These are phyloP conservation scores for Glycine latifolia DNA, from an alignment of 306 rosid genomes.

Conservation along the genomic window DNA sequence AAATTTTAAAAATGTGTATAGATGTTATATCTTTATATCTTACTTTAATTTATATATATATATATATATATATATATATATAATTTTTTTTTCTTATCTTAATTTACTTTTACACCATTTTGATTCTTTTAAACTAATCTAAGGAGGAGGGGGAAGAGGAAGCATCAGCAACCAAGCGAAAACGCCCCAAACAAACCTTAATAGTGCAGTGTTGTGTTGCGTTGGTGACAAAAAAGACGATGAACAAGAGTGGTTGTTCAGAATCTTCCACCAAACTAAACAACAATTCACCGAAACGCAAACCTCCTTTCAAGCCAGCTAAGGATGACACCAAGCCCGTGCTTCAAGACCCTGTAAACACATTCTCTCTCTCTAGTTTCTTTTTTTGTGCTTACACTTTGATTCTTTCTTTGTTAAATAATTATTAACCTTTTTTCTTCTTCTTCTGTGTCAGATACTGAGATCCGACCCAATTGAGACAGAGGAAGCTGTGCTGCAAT, in stretches of 20 bases:
- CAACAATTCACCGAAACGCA: constrained; percentile 44
- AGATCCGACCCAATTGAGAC: constrained; percentile 91
- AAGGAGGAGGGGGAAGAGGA: too few relatives aligned
- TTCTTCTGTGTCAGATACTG: constrained; percentile 62
- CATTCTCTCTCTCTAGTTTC: neutral
- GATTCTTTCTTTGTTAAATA: constrained; percentile 1
- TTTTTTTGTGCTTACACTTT: neutral
- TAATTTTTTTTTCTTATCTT: too few relatives aligned
- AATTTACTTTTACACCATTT: too few relatives aligned
- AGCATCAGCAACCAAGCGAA: neutral
- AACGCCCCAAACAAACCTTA: neutral
- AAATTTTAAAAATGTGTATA: too few relatives aligned
- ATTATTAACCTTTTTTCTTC: neutral
- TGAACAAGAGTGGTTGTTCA: constrained; percentile 55
- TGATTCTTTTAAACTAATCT: too few relatives aligned
- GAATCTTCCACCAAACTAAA: constrained; percentile 53
- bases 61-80: too few relatives aligned
- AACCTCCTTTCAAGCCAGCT: constrained; percentile 78
- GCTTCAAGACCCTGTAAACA: constrained; percentile 85
- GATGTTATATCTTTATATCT: too few relatives aligned
- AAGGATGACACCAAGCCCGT: constrained; percentile 87
- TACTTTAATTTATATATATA: too few relatives aligned
- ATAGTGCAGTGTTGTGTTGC: neutral
- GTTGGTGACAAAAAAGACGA: neutral
- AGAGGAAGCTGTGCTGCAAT: constrained; percentile 82